Evolutionary conservation across 257 asterid species (phyloP), one percentile per base, ranked within the genome.

Genomic region (Dorcoceras hygrometricum): DNA sequence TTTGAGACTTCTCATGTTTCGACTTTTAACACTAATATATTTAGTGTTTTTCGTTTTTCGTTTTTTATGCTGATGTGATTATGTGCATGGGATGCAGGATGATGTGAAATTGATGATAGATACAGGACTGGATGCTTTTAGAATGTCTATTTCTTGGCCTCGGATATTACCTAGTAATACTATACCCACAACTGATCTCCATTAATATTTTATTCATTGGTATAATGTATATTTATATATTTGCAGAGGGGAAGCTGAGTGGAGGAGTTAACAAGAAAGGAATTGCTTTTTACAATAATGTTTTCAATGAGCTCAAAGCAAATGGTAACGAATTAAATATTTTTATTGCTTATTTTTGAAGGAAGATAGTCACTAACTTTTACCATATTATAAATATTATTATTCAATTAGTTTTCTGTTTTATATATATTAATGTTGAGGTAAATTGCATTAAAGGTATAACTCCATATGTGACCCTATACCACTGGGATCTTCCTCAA

Each of bases 401-500:
- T 28, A 2, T 28, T 28, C 31, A 28, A 28, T 28, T 28, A n/a
- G n/a, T n/a, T n/a, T n/a, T n/a, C n/a, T n/a, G n/a, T n/a, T n/a
- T 26, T 36, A 36, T 19, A n/a, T 62, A 6, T 36, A 16, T 39
- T n/a, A 12, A 27, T 29, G 23, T 26, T 63, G 6, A 5, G 23
- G 22, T 7, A 8, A 14, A 22, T 48, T 60, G 22, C 6, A 32
- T 32, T 59, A 65, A 59, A 74, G 78, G 62, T 7, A 29, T 76
- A 5, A 4, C 60, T 26, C 80, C 80, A 0, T 71, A 31, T 12
- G 80, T 24, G 4, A 76, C 76, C 2, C 67, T 76, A 9, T 76
- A 65, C n/a, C 80, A 76, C 55, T 76, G 64, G 56, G 80, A 76
- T 56, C 72, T 77, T 50, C 87, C 89, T 31, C 77, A 78, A 57